These are phyloP conservation scores for Drechmeria coniospora DNA, from an alignment of 2,329 filamentous ascomycete species.

Conservation along the genomic window DNA sequence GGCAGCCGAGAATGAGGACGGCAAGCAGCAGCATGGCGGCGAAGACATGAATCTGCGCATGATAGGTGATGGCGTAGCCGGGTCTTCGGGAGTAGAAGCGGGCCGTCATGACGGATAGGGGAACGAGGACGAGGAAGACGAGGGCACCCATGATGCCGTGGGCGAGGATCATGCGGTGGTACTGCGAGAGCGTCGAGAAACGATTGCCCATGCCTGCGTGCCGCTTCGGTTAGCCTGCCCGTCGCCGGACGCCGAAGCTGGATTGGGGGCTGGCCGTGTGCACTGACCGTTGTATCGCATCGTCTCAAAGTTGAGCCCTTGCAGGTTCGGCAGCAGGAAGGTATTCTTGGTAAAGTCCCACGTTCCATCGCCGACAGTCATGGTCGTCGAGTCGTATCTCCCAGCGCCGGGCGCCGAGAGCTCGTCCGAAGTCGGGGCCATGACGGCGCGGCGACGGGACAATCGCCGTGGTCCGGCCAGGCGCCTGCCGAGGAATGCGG, in stretches of 20 bases:
- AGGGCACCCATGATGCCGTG: slow-evolving; percentile 60
- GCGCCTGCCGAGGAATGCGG: neutral
- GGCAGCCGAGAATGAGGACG: slow-evolving; percentile 59
- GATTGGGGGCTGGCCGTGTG: neutral
- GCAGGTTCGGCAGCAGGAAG: slow-evolving; percentile 63
- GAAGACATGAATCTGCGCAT: slow-evolving; percentile 60
- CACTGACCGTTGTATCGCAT: slow-evolving; percentile 69
- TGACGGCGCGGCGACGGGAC: slow-evolving; percentile 27
- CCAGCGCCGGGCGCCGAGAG: slow-evolving; percentile 57
- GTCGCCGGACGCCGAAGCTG: neutral
- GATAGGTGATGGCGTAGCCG: slow-evolving; percentile 47
- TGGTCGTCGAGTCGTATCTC: slow-evolving; percentile 57
- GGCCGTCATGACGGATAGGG: slow-evolving; percentile 56
- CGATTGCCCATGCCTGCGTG: slow-evolving; percentile 66
- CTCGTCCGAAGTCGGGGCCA: slow-evolving; percentile 43
- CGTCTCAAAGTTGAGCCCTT: slow-evolving; percentile 63
- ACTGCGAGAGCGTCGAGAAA: slow-evolving; percentile 52
- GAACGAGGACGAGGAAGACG: slow-evolving; percentile 60
- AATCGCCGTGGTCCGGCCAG: slow-evolving; percentile 9
- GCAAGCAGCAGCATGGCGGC: slow-evolving; percentile 53
- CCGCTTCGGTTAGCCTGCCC: neutral
- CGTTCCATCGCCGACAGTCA: slow-evolving; percentile 67
- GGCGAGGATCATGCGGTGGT: slow-evolving; percentile 53
- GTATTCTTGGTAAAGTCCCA: slow-evolving; percentile 67
- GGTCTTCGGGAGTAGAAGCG: slow-evolving; percentile 53